These are phyloP conservation scores for Zopfia rhizophila DNA, from an alignment of 2,329 filamentous ascomycete species.

Conservation along the genomic window DNA sequence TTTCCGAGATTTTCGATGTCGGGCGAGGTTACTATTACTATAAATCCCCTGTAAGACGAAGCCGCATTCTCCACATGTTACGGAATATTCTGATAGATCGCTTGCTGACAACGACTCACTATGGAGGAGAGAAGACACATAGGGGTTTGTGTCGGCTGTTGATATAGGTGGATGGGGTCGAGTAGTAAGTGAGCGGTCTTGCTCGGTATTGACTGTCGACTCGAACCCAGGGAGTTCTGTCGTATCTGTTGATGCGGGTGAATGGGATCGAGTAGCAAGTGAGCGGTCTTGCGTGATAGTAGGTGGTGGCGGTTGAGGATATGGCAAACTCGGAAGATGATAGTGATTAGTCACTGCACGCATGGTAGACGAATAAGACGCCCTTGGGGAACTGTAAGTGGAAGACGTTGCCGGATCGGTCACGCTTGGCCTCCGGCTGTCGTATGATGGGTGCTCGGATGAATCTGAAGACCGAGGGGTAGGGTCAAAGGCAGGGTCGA, in stretches of 20 bases:
- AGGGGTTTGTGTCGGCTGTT: too few relatives aligned
- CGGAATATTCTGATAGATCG: too few relatives aligned
- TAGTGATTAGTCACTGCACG: slow-evolving; percentile 21
- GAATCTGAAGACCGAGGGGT: slow-evolving; percentile 27
- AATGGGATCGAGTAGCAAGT: slow-evolving; percentile 36
- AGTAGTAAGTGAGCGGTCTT: too few relatives aligned
- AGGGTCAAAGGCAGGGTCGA: slow-evolving; percentile 38
- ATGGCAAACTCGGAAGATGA: slow-evolving; percentile 44
- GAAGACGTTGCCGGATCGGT: slow-evolving; percentile 35
- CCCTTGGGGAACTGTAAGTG: slow-evolving; percentile 22
- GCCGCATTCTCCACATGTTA: too few relatives aligned
- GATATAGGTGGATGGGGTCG: too few relatives aligned
- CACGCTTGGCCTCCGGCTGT: slow-evolving; percentile 30
- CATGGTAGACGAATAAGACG: slow-evolving; percentile 11
- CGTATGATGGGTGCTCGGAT: slow-evolving; percentile 27
- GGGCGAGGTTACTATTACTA: too few relatives aligned
- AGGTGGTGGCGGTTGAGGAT: slow-evolving; percentile 24
- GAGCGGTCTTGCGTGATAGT: slow-evolving; percentile 34
- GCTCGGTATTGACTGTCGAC: too few relatives aligned
- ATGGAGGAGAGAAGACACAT: too few relatives aligned
- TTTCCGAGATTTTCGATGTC: too few relatives aligned
- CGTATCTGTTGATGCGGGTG: not conserved
- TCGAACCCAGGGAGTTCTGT: too few relatives aligned
- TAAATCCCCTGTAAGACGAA: too few relatives aligned
- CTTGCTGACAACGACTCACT: too few relatives aligned